Evolutionary conservation across 495 filamentous ascomycete species (phyloP).

Genomic region (Massariosphaeria phaeospora): DNA sequence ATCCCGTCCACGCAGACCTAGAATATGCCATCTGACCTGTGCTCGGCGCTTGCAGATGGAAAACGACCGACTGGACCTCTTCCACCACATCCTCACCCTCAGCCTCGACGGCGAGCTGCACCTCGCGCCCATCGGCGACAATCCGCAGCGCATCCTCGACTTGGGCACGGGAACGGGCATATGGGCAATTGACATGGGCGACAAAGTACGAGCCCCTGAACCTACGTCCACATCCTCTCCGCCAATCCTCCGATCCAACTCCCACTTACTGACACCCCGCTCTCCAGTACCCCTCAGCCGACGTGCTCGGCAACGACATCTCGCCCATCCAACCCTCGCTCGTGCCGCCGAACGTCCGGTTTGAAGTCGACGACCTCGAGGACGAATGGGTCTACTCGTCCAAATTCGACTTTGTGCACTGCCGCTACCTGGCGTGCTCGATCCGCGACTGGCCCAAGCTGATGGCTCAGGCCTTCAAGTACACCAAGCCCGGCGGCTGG

Average conservation of each 20-base stretch:
- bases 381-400: constrained; percentile 37
- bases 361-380: constrained; percentile 32
- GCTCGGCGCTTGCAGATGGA: constrained; percentile 18
- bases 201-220: too few relatives aligned
- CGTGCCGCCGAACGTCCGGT: constrained; percentile 30
- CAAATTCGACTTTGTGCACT: constrained; percentile 53
- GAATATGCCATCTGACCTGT: not conserved
- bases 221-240: not conserved
- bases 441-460: constrained; percentile 45
- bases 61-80: constrained; percentile 49
- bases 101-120: constrained; percentile 13
- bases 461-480: constrained; percentile 38
- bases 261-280: constrained; percentile 53
- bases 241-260: constrained; percentile 29
- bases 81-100: constrained; percentile 24
- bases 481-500: constrained; percentile 49
- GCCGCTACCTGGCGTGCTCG: constrained; percentile 50
- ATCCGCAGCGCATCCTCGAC: constrained; percentile 25
- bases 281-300: constrained; percentile 28
- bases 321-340: constrained; percentile 28
- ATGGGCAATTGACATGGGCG: constrained; percentile 32
- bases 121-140: constrained; percentile 23
- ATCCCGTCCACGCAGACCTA: too few relatives aligned
- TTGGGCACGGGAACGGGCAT: constrained; percentile 30
- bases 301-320: constrained; percentile 29